Conservation (phyloP, 2,329 filamentous ascomycete genomes). For the Fusarium sp. region DNA sequence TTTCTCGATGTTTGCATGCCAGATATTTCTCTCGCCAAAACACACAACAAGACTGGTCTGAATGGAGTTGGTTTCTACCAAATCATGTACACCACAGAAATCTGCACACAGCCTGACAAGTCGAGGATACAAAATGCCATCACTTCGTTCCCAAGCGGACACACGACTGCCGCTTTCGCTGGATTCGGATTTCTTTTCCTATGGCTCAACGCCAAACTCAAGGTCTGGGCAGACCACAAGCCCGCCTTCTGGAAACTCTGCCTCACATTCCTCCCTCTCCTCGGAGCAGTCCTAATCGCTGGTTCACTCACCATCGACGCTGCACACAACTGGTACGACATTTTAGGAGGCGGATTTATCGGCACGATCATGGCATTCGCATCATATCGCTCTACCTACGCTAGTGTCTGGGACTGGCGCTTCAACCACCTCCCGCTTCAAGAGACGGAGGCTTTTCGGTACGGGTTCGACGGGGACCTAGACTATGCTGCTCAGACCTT, state of each 20-base stretch:
- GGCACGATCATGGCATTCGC: constrained; percentile 71
- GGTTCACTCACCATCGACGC: constrained; percentile 71
- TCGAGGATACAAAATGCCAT: constrained; percentile 67
- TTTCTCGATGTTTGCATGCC: constrained; percentile 74
- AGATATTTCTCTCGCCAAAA: constrained; percentile 54
- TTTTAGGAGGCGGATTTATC: constrained; percentile 70
- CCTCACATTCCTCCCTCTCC: constrained; percentile 65
- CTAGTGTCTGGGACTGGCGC: constrained; percentile 74
- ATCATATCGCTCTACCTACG: constrained; percentile 73
- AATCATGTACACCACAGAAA: constrained; percentile 71
- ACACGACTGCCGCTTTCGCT: constrained; percentile 72
- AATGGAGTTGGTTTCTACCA: constrained; percentile 61
- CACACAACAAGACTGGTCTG: constrained; percentile 53
- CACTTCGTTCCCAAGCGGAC: constrained; percentile 74
- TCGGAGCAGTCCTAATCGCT: constrained; percentile 68
- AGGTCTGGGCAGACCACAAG: constrained; percentile 74
- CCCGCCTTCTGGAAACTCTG: constrained; percentile 74
- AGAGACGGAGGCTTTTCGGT: constrained; percentile 47
- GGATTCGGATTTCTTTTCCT: constrained; percentile 72
- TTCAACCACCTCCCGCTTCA: constrained; percentile 73
- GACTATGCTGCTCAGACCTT: constrained; percentile 37
- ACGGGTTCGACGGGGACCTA: constrained; percentile 27
- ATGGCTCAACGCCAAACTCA: constrained; percentile 78
- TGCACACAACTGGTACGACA: constrained; percentile 77
- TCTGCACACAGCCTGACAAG: constrained; percentile 67